Evolutionary conservation across 2,329 filamentous ascomycete genomes (phyloP), one percentile per base, ranked within the genome.

Genomic region (Sclerotinia glacialis): DNA sequence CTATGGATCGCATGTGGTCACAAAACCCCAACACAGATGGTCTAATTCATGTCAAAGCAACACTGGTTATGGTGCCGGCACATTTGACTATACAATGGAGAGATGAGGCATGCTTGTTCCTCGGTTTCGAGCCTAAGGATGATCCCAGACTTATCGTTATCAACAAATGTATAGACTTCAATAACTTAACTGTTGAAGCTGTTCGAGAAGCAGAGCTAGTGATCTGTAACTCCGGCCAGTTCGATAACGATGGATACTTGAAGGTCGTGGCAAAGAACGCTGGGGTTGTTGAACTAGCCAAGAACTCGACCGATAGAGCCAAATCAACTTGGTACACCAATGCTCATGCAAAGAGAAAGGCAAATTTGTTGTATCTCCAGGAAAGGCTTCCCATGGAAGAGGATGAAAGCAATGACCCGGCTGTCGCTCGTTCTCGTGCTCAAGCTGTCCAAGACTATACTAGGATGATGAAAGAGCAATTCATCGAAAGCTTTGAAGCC

Each of bases 1-100:
- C 9, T 3, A 7, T 47, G 3, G 56, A 59, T 47, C 56, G 42
- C 7, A 5, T 47, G 31, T 59, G 56, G 56, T 21, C 56, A 12
- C 8, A 64, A 63, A 7, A n/a, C 28, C 14, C n/a, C 11, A 34
- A 47, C 14, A 37, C 44, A 4, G 14, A 44, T 31, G 68, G 68
- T 3, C 9, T 42, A 6, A 72, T 76, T 21, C 74, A 82, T 0
- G 76, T 82, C 0, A 80, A 83, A 21, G 87, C 85, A 5, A 89
- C 86, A 0, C 73, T 90, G 3, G 82, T 89, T 37, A 74, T 90
- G 0, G 83, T 85, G 8, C 87, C 87, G 0, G 68, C 74, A 0
- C 82, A 84, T 59, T 77, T 90, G 6, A 76, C 83, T 1, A 72
- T 78, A 7, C 88, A 90, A 72, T 90, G 88, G 88, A 71, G 73